These are phyloP conservation scores for Aspergillus steynii DNA, from an alignment of 495 filamentous ascomycete species.

Conservation along the genomic window DNA sequence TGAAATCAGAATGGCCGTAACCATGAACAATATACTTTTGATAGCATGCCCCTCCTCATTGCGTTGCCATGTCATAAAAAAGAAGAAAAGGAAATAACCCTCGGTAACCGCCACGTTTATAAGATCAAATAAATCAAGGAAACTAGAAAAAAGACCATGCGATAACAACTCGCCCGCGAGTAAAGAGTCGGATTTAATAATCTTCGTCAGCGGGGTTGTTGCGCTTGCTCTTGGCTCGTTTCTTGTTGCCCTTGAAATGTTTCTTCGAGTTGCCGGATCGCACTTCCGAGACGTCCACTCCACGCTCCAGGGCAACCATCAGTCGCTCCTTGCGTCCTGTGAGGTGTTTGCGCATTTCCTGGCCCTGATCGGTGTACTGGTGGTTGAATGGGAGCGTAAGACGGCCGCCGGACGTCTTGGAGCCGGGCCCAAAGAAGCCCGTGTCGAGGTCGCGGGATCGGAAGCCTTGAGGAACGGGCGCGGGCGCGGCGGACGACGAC, in stretches of 20 bases:
- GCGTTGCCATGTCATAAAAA: constrained; percentile 1
- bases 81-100: constrained; percentile 1
- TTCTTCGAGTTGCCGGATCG: constrained; percentile 75
- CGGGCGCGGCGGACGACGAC: constrained; percentile 23
- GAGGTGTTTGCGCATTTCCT: constrained; percentile 63
- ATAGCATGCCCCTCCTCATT: background rate
- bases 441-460: constrained; percentile 80
- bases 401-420: constrained; percentile 59
- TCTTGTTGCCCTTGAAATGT: constrained; percentile 88
- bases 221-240: constrained; percentile 57
- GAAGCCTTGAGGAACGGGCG: constrained; percentile 44
- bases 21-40: background rate
- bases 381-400: constrained; percentile 82
- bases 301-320: constrained; percentile 82
- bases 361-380: constrained; percentile 81
- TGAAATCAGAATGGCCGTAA: background rate
- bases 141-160: constrained; percentile 8
- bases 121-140: constrained; percentile 15
- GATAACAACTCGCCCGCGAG: constrained; percentile 17
- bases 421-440: constrained; percentile 74
- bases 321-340: constrained; percentile 81
- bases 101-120: constrained; percentile 3
- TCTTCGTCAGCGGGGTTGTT: constrained; percentile 40
- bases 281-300: constrained; percentile 81
- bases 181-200: constrained; percentile 29